These are phyloP conservation scores for Neurospora sp. DNA, from an alignment of 495 filamentous ascomycete genomes.

Conservation along the genomic window DNA sequence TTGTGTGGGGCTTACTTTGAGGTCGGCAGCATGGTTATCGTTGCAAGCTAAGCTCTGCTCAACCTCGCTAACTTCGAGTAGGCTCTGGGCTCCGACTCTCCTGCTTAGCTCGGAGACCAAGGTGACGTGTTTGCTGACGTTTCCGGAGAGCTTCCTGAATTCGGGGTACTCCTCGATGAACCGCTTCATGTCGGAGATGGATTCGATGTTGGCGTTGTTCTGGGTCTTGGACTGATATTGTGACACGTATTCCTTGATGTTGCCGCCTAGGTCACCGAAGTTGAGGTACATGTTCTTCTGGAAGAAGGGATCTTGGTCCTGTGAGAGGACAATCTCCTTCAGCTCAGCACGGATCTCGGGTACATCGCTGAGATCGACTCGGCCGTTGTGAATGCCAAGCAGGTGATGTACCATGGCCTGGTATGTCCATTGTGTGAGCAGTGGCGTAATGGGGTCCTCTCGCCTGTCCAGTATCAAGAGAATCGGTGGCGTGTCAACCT, in stretches of 20 bases:
- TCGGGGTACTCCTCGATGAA: slow-evolving; percentile 99
- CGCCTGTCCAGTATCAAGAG: slow-evolving; percentile 82
- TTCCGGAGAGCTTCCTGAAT: slow-evolving; percentile 91
- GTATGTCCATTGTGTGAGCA: slow-evolving; percentile 97
- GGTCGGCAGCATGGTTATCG: slow-evolving; percentile 79
- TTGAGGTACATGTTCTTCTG: slow-evolving; percentile 99
- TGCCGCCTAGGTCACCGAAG: slow-evolving; percentile 92
- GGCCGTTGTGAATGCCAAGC: slow-evolving; percentile 84
- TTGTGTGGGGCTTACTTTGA: slow-evolving; percentile 52
- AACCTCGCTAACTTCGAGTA: slow-evolving; percentile 89
- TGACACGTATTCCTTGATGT: slow-evolving; percentile 97
- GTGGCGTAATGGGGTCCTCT: slow-evolving; percentile 91
- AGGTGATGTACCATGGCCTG: slow-evolving; percentile 98
- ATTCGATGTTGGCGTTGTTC: slow-evolving; percentile 87
- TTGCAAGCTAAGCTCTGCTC: slow-evolving; percentile 96
- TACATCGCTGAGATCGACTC: slow-evolving; percentile 76
- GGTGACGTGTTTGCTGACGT: slow-evolving; percentile 97
- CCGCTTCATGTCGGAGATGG: slow-evolving; percentile 95
- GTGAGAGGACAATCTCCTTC: slow-evolving; percentile 89
- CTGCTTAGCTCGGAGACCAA: slow-evolving; percentile 87
- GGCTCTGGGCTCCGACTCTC: slow-evolving; percentile 68
- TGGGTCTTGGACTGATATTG: slow-evolving; percentile 95
- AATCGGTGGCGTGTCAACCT: slow-evolving; percentile 89
- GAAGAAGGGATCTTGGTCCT: slow-evolving; percentile 98
- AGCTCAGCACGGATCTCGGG: slow-evolving; percentile 86